Percentiles rank a stretch among this genome's conserved stretches.
Conservation (phyloP, 2,329 filamentous ascomycete species). For the Karstenula rhodostoma region DNA sequence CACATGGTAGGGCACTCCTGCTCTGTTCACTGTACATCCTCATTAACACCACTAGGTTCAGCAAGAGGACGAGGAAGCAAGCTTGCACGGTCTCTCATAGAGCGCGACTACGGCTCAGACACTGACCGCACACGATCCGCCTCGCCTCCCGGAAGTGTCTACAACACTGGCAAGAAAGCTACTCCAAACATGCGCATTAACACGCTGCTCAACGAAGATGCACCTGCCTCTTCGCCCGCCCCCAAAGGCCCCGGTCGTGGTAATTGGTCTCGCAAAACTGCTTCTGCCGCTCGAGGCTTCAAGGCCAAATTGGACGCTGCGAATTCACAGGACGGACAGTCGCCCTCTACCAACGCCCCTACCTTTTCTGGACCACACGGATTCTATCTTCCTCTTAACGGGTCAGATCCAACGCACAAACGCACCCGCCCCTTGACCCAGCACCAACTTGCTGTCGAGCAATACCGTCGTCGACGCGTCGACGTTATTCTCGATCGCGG, state of each 20-base stretch:
- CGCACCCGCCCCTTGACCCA: conserved; percentile 79
- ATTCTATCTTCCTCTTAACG: conserved; percentile 61
- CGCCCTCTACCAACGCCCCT: conserved; percentile 40
- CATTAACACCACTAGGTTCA: conserved; percentile 34
- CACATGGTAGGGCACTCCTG: conserved; percentile 36
- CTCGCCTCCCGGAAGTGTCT: conserved; percentile 51
- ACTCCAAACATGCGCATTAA: conserved; percentile 58
- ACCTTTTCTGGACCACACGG: conserved; percentile 61
- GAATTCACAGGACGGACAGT: conserved; percentile 43
- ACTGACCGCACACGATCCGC: conserved; percentile 59
- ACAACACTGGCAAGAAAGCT: conserved; percentile 48
- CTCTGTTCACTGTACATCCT: not conserved
- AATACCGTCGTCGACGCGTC: conserved; percentile 80
- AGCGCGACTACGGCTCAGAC: conserved; percentile 52
- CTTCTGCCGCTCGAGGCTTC: conserved; percentile 37
- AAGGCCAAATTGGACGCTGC: conserved; percentile 45
- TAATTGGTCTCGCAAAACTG: conserved; percentile 57
- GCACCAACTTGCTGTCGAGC: conserved; percentile 82
- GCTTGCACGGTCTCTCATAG: conserved; percentile 43
- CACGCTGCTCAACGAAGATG: conserved; percentile 57
- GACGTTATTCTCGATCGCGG: conserved; percentile 82
- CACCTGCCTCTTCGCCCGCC: conserved; percentile 39
- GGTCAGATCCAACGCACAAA: conserved; percentile 54
- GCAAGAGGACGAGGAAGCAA: conserved; percentile 45
- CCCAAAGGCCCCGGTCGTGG: conserved; percentile 58